Base-by-base conservation (phyloP, 257 asterid genomes). In the Leptodermis oblonga region DNA sequence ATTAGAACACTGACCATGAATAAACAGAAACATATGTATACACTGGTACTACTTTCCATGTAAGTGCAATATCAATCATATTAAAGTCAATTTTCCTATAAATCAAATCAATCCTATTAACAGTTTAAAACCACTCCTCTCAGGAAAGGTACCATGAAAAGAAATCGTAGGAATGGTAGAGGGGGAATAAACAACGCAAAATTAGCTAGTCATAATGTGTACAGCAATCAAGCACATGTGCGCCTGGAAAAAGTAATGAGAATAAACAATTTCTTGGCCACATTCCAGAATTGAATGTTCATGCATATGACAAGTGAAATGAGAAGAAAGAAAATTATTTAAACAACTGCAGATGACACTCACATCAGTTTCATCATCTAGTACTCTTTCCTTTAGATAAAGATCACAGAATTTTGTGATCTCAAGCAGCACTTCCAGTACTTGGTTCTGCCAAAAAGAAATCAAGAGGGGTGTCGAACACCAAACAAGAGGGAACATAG, bases 341-440 rank as follows among this genome's bases (percentile, higher is more conserved):
- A 14, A 62, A 52, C 5, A 51, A 15, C 36, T 12, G 65, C 68
- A 34, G 8, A 34, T 75, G 62, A 67, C 55, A 76, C 83, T 80
- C 76, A 93, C 99, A 77, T 86, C 99, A 59, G 89, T 88, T 76
- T 85, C 92, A 61, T 91, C 99, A 75, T 93, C 96, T 76, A 93
- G 80, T 70, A 93, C 97, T 72, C 90, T 83, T 70, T 93, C 99
- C 99, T 90, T 93, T 70, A 93, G 92, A 87, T 93, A 93, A 67
- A 93, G 90, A 84, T 93, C 99, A 73, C 95, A 88, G 72, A 77
- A 89, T 81, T 91, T 90, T 7, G 97, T 89, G 83, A 93, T 77
- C 77, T 93, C 99, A 46, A 85, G 95, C 85, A 93, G 83, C 72
- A 91, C 86, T 84, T 91, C 95, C 20, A 87, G 83, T 77, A 89